Conservation (phyloP, 1,139 yeast genomes). For the Candida gigantensis region DNA sequence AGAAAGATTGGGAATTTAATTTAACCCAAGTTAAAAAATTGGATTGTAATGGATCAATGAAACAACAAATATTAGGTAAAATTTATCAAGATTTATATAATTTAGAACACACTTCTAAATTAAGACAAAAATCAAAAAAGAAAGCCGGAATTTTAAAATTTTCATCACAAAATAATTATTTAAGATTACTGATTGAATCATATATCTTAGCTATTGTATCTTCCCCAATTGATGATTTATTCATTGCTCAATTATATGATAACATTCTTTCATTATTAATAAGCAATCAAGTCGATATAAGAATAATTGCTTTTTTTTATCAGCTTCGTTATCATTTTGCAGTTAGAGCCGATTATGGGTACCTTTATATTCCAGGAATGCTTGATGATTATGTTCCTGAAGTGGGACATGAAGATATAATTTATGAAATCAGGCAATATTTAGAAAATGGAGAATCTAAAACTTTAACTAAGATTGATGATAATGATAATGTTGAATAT, state of each 20-base stretch:
- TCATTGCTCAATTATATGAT: constrained; percentile 11
- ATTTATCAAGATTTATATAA: constrained; percentile 8
- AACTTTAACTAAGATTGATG: background rate
- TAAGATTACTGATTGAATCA: constrained; percentile 6
- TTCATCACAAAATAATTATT: background rate
- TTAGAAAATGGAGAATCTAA: background rate
- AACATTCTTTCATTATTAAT: constrained; percentile 11
- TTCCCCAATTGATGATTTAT: constrained; percentile 13
- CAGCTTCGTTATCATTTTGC: constrained; percentile 12
- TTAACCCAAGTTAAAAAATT: constrained; percentile 1
- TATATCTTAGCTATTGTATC: constrained; percentile 8
- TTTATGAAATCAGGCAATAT: constrained; percentile 1
- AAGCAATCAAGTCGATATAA: background rate
- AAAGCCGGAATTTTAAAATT: constrained; percentile 1
- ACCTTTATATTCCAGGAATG: constrained; percentile 10
- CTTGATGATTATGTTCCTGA: constrained; percentile 9
- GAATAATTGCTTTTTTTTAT: constrained; percentile 10
- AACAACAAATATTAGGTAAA: constrained; percentile 8
- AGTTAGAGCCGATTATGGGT: constrained; percentile 11
- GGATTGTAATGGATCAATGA: constrained; percentile 6
- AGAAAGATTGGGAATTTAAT: constrained; percentile 2
- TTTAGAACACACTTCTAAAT: background rate
- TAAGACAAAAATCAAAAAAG: constrained; percentile 1
- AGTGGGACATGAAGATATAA: background rate
- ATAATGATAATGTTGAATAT: constrained; percentile 5